These are phyloP conservation scores for Diplogelasinospora grovesii DNA, from an alignment of 495 filamentous ascomycete genomes.

Conservation along the genomic window DNA sequence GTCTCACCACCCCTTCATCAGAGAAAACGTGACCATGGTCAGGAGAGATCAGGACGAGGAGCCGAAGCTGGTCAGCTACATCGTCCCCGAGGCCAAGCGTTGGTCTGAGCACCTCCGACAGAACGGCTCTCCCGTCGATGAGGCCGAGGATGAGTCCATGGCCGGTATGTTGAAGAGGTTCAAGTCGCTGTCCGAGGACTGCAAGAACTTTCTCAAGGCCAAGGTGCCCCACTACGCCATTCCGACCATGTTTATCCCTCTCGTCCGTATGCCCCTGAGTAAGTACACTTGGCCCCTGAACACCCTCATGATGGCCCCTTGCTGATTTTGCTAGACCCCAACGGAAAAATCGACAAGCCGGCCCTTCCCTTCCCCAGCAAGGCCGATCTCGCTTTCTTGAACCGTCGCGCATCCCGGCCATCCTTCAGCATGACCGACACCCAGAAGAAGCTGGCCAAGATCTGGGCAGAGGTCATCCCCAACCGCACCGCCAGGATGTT, in stretches of 20 bases:
- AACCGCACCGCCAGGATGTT: constrained; percentile 55
- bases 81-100: constrained; percentile 72
- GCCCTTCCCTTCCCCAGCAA: constrained; percentile 86
- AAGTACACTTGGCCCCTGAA: too few species aligned
- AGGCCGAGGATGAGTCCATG: constrained; percentile 40
- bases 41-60: constrained; percentile 87
- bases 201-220: too few species aligned
- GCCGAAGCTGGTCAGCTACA: constrained; percentile 80
- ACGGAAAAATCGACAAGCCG: constrained; percentile 90
- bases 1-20: constrained; percentile 66
- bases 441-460: constrained; percentile 28
- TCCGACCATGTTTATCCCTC: constrained; percentile 68
- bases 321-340: too few species aligned
- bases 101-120: constrained; percentile 63
- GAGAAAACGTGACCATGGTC: constrained; percentile 84
- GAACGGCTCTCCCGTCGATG: constrained; percentile 44
- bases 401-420: too few species aligned
- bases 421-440: constrained; percentile 54
- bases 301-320: too few species aligned
- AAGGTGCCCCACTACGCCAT: constrained; percentile 81
- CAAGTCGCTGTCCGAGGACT: too few species aligned
- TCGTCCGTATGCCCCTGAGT: constrained; percentile 77
- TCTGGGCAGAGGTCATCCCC: constrained; percentile 43
- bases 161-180: too few species aligned
- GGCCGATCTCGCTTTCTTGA: constrained; percentile 52